Conservation (phyloP, 2,329 filamentous ascomycete species). For the Colletotrichum trifolii region DNA sequence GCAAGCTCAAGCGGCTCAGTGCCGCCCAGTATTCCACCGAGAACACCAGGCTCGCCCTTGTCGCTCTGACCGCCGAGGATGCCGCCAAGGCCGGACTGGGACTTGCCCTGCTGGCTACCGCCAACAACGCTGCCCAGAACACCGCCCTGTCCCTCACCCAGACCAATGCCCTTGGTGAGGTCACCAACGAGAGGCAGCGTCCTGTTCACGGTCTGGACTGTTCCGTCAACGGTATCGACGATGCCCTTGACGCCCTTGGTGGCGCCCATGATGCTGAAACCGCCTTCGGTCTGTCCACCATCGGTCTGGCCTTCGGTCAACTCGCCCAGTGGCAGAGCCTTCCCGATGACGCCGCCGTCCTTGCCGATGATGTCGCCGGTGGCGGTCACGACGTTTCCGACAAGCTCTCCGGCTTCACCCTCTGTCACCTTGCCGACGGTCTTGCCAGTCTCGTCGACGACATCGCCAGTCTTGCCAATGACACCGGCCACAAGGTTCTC, state of each 20-base stretch:
- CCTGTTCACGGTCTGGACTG: conserved; percentile 41
- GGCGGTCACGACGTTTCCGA: conserved; percentile 52
- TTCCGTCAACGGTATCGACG: conserved; percentile 37
- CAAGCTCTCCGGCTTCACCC: conserved; percentile 53
- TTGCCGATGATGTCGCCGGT: conserved; percentile 49
- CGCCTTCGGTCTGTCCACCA: conserved; percentile 43
- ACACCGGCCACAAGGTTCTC: conserved; percentile 53
- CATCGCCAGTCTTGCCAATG: conserved; percentile 57
- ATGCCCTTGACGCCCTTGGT: conserved; percentile 41
- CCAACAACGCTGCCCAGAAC: conserved; percentile 32
- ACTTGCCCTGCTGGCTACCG: conserved; percentile 8
- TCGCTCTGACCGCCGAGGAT: conserved; percentile 7
- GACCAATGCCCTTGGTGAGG: conserved; percentile 36
- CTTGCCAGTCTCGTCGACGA: conserved; percentile 57
- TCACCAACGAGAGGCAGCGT: conserved; percentile 35
- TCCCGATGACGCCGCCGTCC: conserved; percentile 55
- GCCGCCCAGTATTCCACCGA: conserved; percentile 27
- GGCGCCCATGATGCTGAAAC: conserved; percentile 45
- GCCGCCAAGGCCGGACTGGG: conserved; percentile 13
- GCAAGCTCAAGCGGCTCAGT: conserved; percentile 28
- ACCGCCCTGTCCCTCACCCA: conserved; percentile 35
- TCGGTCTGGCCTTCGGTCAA: conserved; percentile 55
- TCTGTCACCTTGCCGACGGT: conserved; percentile 55
- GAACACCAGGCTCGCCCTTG: conserved; percentile 17
- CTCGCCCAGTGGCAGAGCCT: conserved; percentile 49